These are phyloP conservation scores for Voacanga thouarsii DNA, from an alignment of 257 asterid genomes.

Conservation along the genomic window DNA sequence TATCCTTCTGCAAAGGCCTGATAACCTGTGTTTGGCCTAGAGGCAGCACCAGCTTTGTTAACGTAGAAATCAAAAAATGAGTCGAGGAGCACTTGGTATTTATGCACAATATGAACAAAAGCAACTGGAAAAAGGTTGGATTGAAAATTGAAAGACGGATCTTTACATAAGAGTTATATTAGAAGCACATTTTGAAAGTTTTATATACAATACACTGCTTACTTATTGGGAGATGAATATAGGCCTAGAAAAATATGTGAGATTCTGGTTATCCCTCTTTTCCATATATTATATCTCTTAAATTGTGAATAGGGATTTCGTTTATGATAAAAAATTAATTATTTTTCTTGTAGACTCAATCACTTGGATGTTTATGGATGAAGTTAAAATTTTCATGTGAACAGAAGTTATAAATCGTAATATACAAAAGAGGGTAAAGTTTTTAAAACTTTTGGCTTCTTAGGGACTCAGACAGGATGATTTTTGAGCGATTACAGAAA, in stretches of 20 bases:
- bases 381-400: neutral
- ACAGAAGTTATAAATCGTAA: neutral
- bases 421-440: neutral
- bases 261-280: neutral
- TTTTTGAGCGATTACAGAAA: constrained; percentile 81
- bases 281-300: neutral
- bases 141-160: neutral
- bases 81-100: neutral
- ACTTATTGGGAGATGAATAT: too few relatives aligned
- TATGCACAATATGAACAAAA: neutral
- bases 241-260: too few relatives aligned
- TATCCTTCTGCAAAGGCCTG: neutral
- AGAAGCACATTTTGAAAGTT: neutral
- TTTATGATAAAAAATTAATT: constrained; percentile 1
- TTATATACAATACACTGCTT: neutral
- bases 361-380: neutral
- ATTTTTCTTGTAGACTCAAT: neutral
- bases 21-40: neutral
- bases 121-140: neutral
- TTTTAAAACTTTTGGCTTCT: constrained; percentile 28
- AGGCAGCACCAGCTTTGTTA: neutral
- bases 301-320: neutral
- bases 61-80: neutral
- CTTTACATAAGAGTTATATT: neutral
- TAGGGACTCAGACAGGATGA: constrained; percentile 94